Evolutionary conservation across 2,329 filamentous ascomycete genomes (phyloP).

Genomic region (Fusarium pseudograminearum): DNA sequence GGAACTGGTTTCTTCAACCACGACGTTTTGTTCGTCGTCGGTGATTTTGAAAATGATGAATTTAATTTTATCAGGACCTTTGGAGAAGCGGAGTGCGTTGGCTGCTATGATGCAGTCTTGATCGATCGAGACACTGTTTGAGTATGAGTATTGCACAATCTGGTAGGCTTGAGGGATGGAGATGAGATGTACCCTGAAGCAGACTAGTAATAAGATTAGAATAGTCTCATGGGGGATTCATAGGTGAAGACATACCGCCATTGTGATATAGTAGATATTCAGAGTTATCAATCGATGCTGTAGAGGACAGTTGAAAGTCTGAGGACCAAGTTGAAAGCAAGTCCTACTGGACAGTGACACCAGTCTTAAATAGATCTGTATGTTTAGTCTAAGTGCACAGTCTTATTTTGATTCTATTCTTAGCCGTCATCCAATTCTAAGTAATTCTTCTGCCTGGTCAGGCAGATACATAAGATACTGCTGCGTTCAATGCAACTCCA

Average conservation of each 20-base stretch:
- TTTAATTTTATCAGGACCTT: slow-evolving; percentile 19
- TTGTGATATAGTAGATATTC: not conserved
- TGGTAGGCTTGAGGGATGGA: not conserved
- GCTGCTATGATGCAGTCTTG: slow-evolving; percentile 29
- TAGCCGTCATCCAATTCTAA: fast-evolving
- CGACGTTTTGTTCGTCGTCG: slow-evolving; percentile 25
- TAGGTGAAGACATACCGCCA: slow-evolving; percentile 1
- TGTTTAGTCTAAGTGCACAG: fast-evolving
- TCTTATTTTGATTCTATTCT: not conserved
- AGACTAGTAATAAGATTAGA: not conserved
- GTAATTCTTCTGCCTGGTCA: slow-evolving; percentile 9
- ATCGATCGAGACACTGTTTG: slow-evolving; percentile 25
- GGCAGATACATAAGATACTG: slow-evolving; percentile 1
- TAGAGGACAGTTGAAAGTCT: not conserved
- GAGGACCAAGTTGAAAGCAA: not conserved
- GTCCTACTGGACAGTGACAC: not conserved
- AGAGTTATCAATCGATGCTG: too few species aligned
- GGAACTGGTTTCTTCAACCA: slow-evolving; percentile 26
- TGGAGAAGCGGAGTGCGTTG: slow-evolving; percentile 15
- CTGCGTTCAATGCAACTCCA: not conserved
- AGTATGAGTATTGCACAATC: not conserved
- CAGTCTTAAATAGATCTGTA: not conserved
- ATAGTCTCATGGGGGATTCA: fast-evolving
- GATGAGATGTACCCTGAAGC: slow-evolving; percentile 9
- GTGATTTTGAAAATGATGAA: slow-evolving; percentile 39